Percentiles rank a stretch among this genome's conserved stretches.
These are phyloP conservation scores for Pseudocercospora fuligena DNA, from an alignment of 2,329 filamentous ascomycete genomes.

Conservation along the genomic window DNA sequence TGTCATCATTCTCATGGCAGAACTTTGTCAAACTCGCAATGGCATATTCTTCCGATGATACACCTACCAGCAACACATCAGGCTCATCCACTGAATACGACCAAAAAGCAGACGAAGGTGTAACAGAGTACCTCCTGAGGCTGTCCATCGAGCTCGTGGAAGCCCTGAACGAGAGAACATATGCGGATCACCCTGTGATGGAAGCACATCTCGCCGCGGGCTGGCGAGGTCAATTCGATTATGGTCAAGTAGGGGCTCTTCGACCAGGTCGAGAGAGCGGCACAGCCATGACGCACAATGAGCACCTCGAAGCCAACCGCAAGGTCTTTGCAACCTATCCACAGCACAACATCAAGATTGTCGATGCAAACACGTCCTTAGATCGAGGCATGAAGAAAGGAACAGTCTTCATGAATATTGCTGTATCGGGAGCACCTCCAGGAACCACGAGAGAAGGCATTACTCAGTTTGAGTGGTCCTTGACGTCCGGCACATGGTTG, in stretches of 20 bases:
- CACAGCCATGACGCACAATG: neutral
- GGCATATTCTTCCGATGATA: neutral
- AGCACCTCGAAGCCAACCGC: slow-evolving; percentile 5
- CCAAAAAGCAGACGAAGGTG: neutral
- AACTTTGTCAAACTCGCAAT: neutral
- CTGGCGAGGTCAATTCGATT: slow-evolving; percentile 8
- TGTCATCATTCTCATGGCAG: neutral
- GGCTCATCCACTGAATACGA: neutral
- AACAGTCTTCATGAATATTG: neutral
- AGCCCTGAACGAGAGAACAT: neutral
- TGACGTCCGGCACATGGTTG: neutral
- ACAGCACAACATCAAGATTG: slow-evolving; percentile 2
- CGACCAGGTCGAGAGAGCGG: neutral
- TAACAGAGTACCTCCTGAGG: slow-evolving; percentile 1
- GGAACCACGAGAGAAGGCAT: slow-evolving; percentile 4
- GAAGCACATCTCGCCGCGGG: neutral
- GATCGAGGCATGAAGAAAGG: neutral
- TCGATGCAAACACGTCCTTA: neutral
- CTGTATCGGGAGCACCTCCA: neutral
- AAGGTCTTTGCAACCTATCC: slow-evolving; percentile 4
- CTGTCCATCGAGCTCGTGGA: neutral
- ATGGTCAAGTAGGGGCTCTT: slow-evolving; percentile 1
- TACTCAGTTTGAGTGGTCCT: neutral
- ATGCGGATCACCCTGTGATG: neutral
- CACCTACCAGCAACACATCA: neutral